These are phyloP conservation scores for Eucalyptus regnans DNA, from an alignment of 345 rosid species.

Conservation along the genomic window DNA sequence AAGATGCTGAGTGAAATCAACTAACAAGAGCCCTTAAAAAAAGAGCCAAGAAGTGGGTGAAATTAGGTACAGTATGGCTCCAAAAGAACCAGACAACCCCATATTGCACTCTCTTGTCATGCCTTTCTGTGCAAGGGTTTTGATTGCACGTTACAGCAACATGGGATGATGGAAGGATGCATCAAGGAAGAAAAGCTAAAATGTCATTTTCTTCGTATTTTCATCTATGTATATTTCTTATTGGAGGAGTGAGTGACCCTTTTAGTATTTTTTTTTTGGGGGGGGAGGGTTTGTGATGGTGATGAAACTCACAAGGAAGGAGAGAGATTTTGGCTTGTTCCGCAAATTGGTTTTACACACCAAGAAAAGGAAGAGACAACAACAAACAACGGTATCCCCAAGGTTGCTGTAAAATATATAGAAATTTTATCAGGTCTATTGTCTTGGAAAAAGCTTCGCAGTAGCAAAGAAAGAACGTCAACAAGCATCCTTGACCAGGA, in stretches of 20 bases:
- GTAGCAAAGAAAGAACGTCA: background rate
- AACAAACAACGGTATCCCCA: background rate
- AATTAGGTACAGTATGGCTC: background rate
- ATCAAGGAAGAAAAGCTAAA: background rate
- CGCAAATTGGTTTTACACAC: background rate
- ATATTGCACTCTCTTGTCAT: background rate
- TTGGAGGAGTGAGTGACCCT: background rate
- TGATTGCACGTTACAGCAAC: background rate
- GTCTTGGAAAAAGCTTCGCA: background rate
- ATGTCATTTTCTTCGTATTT: background rate
- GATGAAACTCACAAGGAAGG: background rate
- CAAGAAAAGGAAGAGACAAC: background rate
- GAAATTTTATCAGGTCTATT: background rate
- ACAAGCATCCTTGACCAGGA: background rate
- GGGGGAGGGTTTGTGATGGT: background rate
- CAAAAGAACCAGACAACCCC: background rate
- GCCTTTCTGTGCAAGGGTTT: background rate
- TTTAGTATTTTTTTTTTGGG: background rate
- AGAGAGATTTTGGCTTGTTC: background rate
- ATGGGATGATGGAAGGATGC: background rate
- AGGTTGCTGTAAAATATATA: background rate
- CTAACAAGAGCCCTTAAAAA: background rate
- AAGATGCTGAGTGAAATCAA: background rate
- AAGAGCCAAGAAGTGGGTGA: background rate
- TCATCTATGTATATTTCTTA: background rate